A percentile compares a stretch with the other conserved stretches of the same genome.
These are phyloP conservation scores for Podila verticillata DNA, from an alignment of 192 early-diverging fungal genomes.

Conservation along the genomic window DNA sequence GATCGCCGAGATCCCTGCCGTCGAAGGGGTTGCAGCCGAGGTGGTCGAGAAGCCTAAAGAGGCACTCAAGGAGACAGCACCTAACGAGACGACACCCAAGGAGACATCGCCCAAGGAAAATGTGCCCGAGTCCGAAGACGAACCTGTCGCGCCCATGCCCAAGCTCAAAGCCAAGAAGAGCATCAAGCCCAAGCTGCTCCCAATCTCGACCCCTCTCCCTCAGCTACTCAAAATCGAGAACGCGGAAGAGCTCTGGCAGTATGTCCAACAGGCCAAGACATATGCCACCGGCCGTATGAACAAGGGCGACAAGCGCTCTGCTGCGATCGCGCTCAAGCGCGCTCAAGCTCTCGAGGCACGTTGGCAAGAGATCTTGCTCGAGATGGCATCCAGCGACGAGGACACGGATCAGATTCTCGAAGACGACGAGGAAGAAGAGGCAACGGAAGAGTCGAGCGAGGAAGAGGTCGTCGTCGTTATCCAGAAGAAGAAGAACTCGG, in stretches of 20 bases:
- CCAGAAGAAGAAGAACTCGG: background rate
- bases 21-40: background rate
- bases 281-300: constrained; percentile 47
- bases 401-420: constrained; percentile 35
- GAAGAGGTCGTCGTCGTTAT: background rate
- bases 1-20: background rate
- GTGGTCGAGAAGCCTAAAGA: background rate
- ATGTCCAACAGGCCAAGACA: constrained; percentile 46
- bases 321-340: constrained; percentile 38
- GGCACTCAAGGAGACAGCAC: background rate
- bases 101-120: background rate
- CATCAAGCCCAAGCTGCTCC: constrained; percentile 36
- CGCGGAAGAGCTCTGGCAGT: constrained; percentile 42
- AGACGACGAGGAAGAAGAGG: constrained; percentile 27
- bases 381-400: constrained; percentile 35
- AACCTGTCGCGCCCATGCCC: background rate
- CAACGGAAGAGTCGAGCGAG: background rate
- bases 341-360: constrained; percentile 33
- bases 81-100: background rate
- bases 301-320: constrained; percentile 46
- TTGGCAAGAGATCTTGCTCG: constrained; percentile 41
- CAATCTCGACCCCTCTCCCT: constrained; percentile 37
- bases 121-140: background rate
- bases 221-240: constrained; percentile 38
- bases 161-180: constrained; percentile 31